Conservation (phyloP, 208 protist genomes). For the Jaenimonas drosophilae region DNA sequence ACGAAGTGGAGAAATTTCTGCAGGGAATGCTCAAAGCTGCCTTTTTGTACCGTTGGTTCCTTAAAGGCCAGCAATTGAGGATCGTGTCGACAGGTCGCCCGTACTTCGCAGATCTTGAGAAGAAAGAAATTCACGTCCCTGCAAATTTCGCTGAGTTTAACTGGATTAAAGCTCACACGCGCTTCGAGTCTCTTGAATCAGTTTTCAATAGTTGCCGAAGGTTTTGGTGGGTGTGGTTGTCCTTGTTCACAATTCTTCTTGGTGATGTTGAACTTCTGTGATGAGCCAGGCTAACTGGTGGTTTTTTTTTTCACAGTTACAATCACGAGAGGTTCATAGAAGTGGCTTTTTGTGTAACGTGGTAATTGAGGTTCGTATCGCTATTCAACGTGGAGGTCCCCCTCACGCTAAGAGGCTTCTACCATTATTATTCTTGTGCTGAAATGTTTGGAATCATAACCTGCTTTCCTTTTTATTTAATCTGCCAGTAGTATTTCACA, state of each 20-base stretch:
- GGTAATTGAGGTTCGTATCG: too few relatives aligned
- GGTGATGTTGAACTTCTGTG: slow-evolving; percentile 80
- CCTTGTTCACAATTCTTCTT: slow-evolving; percentile 50
- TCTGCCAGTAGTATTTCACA: neutral
- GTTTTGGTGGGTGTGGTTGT: slow-evolving; percentile 87
- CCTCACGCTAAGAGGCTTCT: too few relatives aligned
- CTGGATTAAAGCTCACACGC: slow-evolving; percentile 56
- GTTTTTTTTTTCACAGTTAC: neutral
- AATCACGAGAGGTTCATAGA: slow-evolving; percentile 1
- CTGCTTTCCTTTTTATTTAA: slow-evolving; percentile 3
- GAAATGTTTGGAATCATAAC: too few relatives aligned
- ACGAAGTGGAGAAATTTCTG: slow-evolving; percentile 66
- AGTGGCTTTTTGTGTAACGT: too few relatives aligned
- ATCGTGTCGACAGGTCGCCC: slow-evolving; percentile 53
- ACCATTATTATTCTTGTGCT: too few relatives aligned
- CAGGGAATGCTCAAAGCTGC: slow-evolving; percentile 50
- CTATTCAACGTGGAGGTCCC: too few relatives aligned
- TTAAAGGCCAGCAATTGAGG: slow-evolving; percentile 69
- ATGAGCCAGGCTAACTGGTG: neutral
- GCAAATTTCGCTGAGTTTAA: slow-evolving; percentile 84
- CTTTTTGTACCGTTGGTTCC: slow-evolving; percentile 76
- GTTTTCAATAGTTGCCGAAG: slow-evolving; percentile 37
- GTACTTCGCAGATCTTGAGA: slow-evolving; percentile 64
- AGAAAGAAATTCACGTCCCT: slow-evolving; percentile 71
- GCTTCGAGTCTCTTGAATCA: slow-evolving; percentile 50